Conservation (phyloP, 2,329 filamentous ascomycete species). For the Aspergillus puulaauensis region DNA sequence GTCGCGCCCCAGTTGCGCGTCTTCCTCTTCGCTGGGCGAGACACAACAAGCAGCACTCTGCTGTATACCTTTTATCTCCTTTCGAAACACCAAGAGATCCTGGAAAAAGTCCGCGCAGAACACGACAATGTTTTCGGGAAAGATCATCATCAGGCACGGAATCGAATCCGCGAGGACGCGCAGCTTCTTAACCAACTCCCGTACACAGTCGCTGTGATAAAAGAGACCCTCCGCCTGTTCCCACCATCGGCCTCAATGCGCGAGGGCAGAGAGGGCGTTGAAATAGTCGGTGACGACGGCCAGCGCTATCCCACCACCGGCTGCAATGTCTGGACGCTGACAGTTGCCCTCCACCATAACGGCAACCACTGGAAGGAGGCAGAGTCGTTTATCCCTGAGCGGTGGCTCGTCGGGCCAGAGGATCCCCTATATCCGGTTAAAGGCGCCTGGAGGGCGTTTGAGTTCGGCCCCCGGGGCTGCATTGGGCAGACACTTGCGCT, state of each 20-base stretch:
- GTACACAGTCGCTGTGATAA: conserved; percentile 55
- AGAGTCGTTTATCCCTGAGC: conserved; percentile 36
- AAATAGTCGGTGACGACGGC: conserved; percentile 8
- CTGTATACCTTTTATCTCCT: conserved; percentile 40
- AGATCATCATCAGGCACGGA: conserved; percentile 36
- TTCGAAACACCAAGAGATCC: conserved; percentile 31
- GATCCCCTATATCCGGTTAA: conserved; percentile 25
- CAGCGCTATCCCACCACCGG: conserved; percentile 12
- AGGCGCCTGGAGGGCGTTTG: conserved; percentile 51
- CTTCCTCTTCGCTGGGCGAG: conserved; percentile 33
- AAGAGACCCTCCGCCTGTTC: conserved; percentile 56
- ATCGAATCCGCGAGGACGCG: conserved; percentile 43
- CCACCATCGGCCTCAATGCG: conserved; percentile 37
- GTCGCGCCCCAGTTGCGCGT: conserved; percentile 5
- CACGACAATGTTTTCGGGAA: conserved; percentile 54
- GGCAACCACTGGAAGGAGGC: conserved; percentile 18
- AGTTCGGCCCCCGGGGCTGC: conserved; percentile 49
- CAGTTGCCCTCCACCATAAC: conserved; percentile 15
- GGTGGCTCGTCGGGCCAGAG: conserved; percentile 31
- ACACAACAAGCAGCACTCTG: conserved; percentile 27
- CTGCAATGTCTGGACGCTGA: conserved; percentile 16
- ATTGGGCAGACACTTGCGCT: conserved; percentile 51
- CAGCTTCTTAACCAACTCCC: conserved; percentile 51
- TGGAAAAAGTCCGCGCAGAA: conserved; percentile 46
- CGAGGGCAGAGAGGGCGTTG: conserved; percentile 10